Evolutionary conservation across 2,329 filamentous ascomycete species (phyloP), one percentile per base, ranked within the genome.

Genomic region (Pestalotiopsis sp.): DNA sequence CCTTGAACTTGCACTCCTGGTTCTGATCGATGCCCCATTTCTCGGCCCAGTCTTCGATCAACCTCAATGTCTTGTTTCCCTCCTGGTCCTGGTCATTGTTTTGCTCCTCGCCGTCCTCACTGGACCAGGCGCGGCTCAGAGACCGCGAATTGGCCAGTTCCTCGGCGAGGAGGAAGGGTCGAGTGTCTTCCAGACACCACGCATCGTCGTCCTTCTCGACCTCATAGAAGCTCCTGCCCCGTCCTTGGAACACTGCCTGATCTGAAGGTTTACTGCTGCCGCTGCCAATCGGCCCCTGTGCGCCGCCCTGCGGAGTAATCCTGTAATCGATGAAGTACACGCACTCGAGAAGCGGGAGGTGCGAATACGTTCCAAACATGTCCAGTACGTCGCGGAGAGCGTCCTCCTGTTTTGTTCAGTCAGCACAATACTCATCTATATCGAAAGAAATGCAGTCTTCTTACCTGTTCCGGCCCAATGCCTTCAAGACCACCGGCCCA

Each of bases 301-400:
- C 14, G 5, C 6, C 64, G 10, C 24, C 22, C 11, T 20, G 30
- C n/a, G 64, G 30, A 13, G 55, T 59, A 13, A 66, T 66, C 14
- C 64, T 30, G 55, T 66, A 59, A 39, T 66, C 64, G 24, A 66
- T 66, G 20, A 66, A 58, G 26, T 66, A 66, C 17, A 66, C 24
- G 30, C 64, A 58, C 48, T 66, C 52, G 26, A 66, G 48, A 10
- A 40, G 26, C 5, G 64, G 64, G 10, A 66, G 38, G 30, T 44
- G 20, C 9, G 26, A n/a, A 22, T 52, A 44, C 5, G 13, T 10
- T 26, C 22, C 17, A 30, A 66, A 40, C 20, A 35, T 58, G 17
- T 58, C n/a, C 20, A 66, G 22, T 7, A 66, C 30, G 22, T 66
- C 58, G 5, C 55, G 55, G 10, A 39, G 17, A 44, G n/a, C 22